Percentiles rank a stretch among this genome's conserved stretches.
Evolutionary conservation across 164 flowering plant species (phyloP).

Genomic region (Brasenia schreberi): DNA sequence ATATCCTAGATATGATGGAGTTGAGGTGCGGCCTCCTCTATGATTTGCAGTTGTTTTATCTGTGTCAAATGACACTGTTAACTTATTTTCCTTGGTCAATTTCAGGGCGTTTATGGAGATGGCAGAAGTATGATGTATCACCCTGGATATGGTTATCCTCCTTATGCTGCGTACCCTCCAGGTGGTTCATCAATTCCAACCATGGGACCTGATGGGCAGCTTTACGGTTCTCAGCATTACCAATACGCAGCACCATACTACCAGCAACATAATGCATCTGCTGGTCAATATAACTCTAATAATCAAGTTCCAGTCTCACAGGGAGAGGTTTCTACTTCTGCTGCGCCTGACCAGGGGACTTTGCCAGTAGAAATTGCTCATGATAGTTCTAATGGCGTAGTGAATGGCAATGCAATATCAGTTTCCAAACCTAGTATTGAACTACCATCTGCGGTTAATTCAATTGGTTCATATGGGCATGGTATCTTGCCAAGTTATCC

Average conservation of each 20-base stretch:
- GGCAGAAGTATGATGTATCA: slow-evolving; percentile 48
- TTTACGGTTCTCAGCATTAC: slow-evolving; percentile 69
- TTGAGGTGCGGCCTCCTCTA: slow-evolving; percentile 49
- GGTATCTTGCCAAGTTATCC: slow-evolving; percentile 43
- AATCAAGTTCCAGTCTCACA: slow-evolving; percentile 17
- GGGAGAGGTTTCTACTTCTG: slow-evolving; percentile 32
- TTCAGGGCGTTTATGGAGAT: slow-evolving; percentile 59
- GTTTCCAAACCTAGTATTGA: slow-evolving; percentile 22
- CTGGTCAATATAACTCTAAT: slow-evolving; percentile 23
- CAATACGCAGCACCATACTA: slow-evolving; percentile 59
- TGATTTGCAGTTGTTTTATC: background rate
- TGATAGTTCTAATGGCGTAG: slow-evolving; percentile 22
- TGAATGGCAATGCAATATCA: slow-evolving; percentile 21
- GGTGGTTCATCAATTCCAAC: slow-evolving; percentile 60
- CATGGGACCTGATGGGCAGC: slow-evolving; percentile 67
- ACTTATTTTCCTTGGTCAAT: background rate
- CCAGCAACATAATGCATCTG: slow-evolving; percentile 34
- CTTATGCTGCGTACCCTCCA: slow-evolving; percentile 62
- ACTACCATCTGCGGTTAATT: slow-evolving; percentile 19
- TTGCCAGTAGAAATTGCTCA: slow-evolving; percentile 35
- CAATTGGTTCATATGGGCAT: slow-evolving; percentile 35
- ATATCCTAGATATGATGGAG: slow-evolving; percentile 47
- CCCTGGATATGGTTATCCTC: slow-evolving; percentile 62
- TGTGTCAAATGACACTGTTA: background rate
- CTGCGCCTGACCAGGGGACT: slow-evolving; percentile 37